Base-by-base conservation (phyloP, 108 stramenopile genomes). In the Cyclotella distinguenda region DNA sequence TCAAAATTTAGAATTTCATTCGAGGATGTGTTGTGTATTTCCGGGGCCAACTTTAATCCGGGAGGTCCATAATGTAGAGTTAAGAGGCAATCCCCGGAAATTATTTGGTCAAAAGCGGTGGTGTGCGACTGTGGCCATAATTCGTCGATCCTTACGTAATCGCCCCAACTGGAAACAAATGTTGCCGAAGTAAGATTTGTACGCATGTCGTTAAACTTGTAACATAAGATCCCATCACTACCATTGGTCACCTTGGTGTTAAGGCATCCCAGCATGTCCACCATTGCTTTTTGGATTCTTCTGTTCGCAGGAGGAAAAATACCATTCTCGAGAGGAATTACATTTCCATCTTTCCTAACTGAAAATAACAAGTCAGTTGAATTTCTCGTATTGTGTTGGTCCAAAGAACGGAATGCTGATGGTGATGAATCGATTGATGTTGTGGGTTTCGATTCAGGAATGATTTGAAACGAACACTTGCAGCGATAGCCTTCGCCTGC, bases 381-480 rank as follows among this genome's bases (percentile, higher is more conserved):
- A n/a, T n/a, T n/a, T n/a, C n/a, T n/a, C n/a, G n/a, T n/a, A n/a
- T n/a, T 1, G 4, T 6, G 31, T 26, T 50, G 26, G 6, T 16
- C n/a, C n/a, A 42, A 42, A 42, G 4, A 42, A 2, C 7, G 5
- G 52, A 7, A 31, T 2, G 30, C 7, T 23, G 6, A 10, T 54
- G 12, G 15, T 63, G 60, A 40, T 44, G 25, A 6, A 19, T 38
- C 21, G 26, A 47, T 30, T 4, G 13, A 4, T 71, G 44, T 35
- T 35, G 50, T 13, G 22, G 40, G 16, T 16, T 25, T 3, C 1
- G 62, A 64, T 16, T 5, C 25, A 19, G 55, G 7, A 23, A 86
- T 47, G 12, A 89, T 52, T 60, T 89, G 88, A 62, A 89, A 89
- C 19, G 80, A 69, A 35, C 82, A 85, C 38, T 70, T 71, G 59